A percentile compares a stretch with the other conserved stretches of the same genome.
These are phyloP conservation scores for Naganishia randhawae DNA, from an alignment of 768 basidiomycete species.

Conservation along the genomic window DNA sequence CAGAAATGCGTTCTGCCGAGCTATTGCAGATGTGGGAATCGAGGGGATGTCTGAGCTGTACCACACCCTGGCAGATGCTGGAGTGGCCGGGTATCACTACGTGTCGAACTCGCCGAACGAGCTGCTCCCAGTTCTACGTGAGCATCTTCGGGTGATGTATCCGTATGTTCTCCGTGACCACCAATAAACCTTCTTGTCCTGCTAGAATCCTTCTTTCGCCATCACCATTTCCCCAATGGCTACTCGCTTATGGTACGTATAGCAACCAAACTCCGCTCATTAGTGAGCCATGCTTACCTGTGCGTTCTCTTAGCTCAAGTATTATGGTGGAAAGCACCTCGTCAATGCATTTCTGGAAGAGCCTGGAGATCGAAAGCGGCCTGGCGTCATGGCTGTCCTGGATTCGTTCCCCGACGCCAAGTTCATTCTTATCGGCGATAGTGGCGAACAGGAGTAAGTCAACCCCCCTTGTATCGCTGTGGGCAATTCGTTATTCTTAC, in stretches of 20 bases:
- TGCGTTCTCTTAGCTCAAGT: slow-evolving; percentile 59
- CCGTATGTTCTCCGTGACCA: neutral
- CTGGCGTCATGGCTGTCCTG: slow-evolving; percentile 69
- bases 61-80: slow-evolving; percentile 48
- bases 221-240: slow-evolving; percentile 47
- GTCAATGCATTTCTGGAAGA: slow-evolving; percentile 80
- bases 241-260: slow-evolving; percentile 38
- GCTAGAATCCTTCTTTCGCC: slow-evolving; percentile 63
- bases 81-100: slow-evolving; percentile 64
- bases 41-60: slow-evolving; percentile 54
- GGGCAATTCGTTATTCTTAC: neutral
- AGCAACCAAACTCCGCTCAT: neutral
- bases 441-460: slow-evolving; percentile 78
- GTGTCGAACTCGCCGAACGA: slow-evolving; percentile 89
- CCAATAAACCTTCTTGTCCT: neutral
- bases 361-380: slow-evolving; percentile 71
- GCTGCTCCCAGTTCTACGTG: slow-evolving; percentile 66
- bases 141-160: neutral
- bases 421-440: slow-evolving; percentile 86
- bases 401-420: slow-evolving; percentile 67
- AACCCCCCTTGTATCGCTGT: too few relatives aligned
- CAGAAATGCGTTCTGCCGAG: slow-evolving; percentile 81
- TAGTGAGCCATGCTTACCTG: neutral
- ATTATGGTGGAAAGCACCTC: slow-evolving; percentile 70
- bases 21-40: slow-evolving; percentile 71